Base-by-base conservation (phyloP, 1,139 yeast species). In the Nakaseomyces delphensis region DNA sequence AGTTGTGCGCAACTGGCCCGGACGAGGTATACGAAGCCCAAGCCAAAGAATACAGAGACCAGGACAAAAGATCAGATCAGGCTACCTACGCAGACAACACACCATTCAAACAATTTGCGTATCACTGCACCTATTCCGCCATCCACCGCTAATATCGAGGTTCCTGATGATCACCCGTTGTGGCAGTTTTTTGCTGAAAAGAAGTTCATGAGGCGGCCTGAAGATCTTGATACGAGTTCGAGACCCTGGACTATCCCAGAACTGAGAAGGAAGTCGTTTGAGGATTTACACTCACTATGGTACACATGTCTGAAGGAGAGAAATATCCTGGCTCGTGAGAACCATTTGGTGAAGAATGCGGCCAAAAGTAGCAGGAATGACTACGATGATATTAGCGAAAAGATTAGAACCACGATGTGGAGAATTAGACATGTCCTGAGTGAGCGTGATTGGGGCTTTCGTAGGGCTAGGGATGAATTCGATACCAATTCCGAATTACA, bases 251-350 rank as follows among this genome's bases (percentile, higher is more conserved):
- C 81, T 7, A 73, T 86, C 46, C 81, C 87, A 10, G 97, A 91
- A 60, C 74, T 91, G 52, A 79, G 99, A 63, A 74, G 93, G 48
- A 93, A 91, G 63, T 77, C 87, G 13, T 93, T 87, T 57, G 94
- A 87, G 35, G 98, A 91, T 62, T 69, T 91, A 55, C 98, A 93
- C 64, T 75, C 77, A 39, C 71, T 91, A 54, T 91, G 98, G 97
- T 89, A 86, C 62, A 71, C 82, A 39, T 77, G 89, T 51, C 67
- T 91, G 51, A 83, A 79, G 59, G 96, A 91, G 62, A 71, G 95
- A 52, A 93, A 91, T 63, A 68, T 77, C 31, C 63, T 91, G 45
- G 79, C 80, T 29, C 74, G 96, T 55, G 98, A 93, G 62, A 70
- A 72, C 42, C 76, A 80, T 50, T 63, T 76, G 37, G 54, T 70